These are phyloP conservation scores for Tricholoma hemisulphureum DNA, from an alignment of 768 basidiomycete species.

Conservation along the genomic window DNA sequence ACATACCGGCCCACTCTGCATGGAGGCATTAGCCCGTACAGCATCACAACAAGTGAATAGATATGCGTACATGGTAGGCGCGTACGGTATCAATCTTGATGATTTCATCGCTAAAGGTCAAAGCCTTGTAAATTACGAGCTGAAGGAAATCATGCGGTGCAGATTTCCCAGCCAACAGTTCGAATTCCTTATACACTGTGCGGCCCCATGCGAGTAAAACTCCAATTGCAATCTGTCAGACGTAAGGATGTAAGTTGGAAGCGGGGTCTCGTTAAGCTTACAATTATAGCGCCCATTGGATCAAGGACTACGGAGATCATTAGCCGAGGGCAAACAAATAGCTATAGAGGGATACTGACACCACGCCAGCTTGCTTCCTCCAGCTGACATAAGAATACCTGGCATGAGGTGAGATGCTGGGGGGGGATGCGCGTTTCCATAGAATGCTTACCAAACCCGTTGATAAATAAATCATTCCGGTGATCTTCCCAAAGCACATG, in stretches of 20 bases:
- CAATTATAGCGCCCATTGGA: slow-evolving; percentile 74
- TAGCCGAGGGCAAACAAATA: slow-evolving; percentile 3
- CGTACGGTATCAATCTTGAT: slow-evolving; percentile 87
- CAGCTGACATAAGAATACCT: slow-evolving; percentile 83
- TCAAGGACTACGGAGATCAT: slow-evolving; percentile 54
- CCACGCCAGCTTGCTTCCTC: slow-evolving; percentile 78
- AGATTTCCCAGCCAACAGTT: slow-evolving; percentile 85
- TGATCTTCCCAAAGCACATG: slow-evolving; percentile 97
- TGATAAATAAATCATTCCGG: slow-evolving; percentile 88
- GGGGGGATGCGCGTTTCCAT: not conserved
- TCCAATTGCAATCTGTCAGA: slow-evolving; percentile 65
- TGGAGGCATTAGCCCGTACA: slow-evolving; percentile 5
- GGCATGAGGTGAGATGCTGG: slow-evolving; percentile 8
- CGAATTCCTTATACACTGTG: slow-evolving; percentile 81
- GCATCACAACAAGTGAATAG: slow-evolving; percentile 1
- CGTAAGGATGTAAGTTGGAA: slow-evolving; percentile 7
- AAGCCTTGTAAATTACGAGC: slow-evolving; percentile 88
- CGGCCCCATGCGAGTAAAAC: slow-evolving; percentile 76
- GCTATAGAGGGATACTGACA: slow-evolving; percentile 48
- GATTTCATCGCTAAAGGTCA: slow-evolving; percentile 86
- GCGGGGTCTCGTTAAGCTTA: slow-evolving; percentile 34
- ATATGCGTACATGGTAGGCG: slow-evolving; percentile 76
- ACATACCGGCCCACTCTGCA: slow-evolving; percentile 71
- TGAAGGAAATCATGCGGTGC: slow-evolving; percentile 91
- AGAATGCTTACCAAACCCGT: slow-evolving; percentile 61